Evolutionary conservation across 2,329 filamentous ascomycete species (phyloP), one percentile per base, ranked within the genome.

Genomic region (Aspergillus cejpii): DNA sequence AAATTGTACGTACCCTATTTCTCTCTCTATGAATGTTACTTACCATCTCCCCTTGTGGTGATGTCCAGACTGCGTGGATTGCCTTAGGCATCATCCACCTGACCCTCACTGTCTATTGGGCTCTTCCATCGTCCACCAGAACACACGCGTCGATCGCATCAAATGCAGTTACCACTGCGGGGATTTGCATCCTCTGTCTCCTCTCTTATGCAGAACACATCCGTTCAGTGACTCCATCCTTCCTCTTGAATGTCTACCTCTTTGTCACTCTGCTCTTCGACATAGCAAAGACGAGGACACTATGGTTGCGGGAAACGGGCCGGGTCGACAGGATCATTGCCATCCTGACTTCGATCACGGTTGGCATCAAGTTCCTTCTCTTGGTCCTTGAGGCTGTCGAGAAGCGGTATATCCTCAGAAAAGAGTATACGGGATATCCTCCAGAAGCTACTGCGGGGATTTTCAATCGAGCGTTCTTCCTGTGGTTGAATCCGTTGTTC

Each of bases 401-500:
- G 20, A 78, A 78, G 53, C 56, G 65, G 36, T 51, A 53, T 3
- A 61, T 73, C 4, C 58, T 76, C 2, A 59, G 65, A 11, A 49
- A 58, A 2, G 60, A 66, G 19, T 73, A 69, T 37, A 58, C 61
- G 1, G 49, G 55, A 2, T 68, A 65, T 33, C 74, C 76, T 1
- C 70, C 67, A 0, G 78, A 81, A 53, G 71, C 71, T 2, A 78
- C 72, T 2, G 74, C 71, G 37, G 70, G 75, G 2, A 61, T 76
- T n/a, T 73, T 73, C 50, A 77, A 66, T 47, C 64, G 66, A 34
- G 61, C 60, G 0, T 59, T 76, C 10, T 79, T 79, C 53, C 73
- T 68, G 64, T 80, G 77, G 77, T 58, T 79, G 39, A 77, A 74
- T 45, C 66, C 68, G 2, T 56, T 81, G 5, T 72, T 81, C 33